phyloP scores from a whole-genome alignment of 2,329 filamentous ascomycete species.

The Dothistroma septosporum region DNA sequence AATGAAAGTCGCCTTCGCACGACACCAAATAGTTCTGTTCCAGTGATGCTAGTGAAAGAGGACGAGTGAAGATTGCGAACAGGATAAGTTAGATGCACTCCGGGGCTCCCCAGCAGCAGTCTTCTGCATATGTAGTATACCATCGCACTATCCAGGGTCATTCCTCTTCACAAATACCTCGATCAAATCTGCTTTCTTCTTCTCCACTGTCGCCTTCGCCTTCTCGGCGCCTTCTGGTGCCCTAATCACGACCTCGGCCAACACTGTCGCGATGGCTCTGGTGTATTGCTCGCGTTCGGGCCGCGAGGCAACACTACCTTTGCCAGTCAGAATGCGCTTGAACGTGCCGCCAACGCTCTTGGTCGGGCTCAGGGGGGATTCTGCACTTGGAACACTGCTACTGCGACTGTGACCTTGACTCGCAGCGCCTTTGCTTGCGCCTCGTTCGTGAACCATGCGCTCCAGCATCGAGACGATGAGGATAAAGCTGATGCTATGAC shows the following conservation, averaged over 20 bases:
- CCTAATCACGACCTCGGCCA: conserved; percentile 62
- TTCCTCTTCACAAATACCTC: conserved; percentile 62
- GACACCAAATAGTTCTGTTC: too few species aligned
- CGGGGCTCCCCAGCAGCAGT: too few species aligned
- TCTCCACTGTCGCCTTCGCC: conserved; percentile 58
- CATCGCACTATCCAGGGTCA: conserved; percentile 11
- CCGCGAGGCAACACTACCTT: conserved; percentile 46
- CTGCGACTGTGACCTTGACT: conserved; percentile 1
- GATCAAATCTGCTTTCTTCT: conserved; percentile 62
- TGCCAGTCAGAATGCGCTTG: conserved; percentile 37
- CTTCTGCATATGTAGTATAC: background rate
- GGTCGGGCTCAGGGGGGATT: conserved; percentile 32
- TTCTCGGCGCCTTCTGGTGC: conserved; percentile 46
- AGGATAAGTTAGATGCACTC: too few species aligned
- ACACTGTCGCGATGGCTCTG: conserved; percentile 64
- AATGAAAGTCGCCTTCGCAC: too few species aligned
- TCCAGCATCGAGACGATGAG: conserved; percentile 76
- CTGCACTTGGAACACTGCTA: background rate
- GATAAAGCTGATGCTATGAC: conserved; percentile 84
- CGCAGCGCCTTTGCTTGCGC: conserved; percentile 17
- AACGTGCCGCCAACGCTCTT: conserved; percentile 31
- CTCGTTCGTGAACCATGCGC: conserved; percentile 48
- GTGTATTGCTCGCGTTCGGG: conserved; percentile 49
- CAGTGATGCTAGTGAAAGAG: too few species aligned
- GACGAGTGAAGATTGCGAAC: too few species aligned